A percentile compares a stretch with the other conserved stretches of the same genome.
Evolutionary conservation across 1,284 basidiomycete genomes (phyloP).

Genomic region (Polyporus tsugae): DNA sequence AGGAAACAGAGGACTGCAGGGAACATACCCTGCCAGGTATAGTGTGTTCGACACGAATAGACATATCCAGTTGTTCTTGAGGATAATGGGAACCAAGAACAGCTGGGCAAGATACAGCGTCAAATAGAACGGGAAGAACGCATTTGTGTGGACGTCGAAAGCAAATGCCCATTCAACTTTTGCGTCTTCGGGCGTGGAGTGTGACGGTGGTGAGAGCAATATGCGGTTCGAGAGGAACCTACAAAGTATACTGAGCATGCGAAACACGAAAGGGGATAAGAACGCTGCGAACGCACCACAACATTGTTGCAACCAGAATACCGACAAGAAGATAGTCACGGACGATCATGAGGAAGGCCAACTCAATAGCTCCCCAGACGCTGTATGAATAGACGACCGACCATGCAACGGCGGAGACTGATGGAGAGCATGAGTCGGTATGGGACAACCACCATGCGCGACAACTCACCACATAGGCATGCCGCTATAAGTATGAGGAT

Average conservation of each 20-base stretch:
- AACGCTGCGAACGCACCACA: slow-evolving; percentile 68
- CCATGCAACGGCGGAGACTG: slow-evolving; percentile 86
- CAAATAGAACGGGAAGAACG: slow-evolving; percentile 93
- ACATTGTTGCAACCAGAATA: slow-evolving; percentile 72
- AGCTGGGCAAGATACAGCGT: slow-evolving; percentile 89
- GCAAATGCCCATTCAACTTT: slow-evolving; percentile 91
- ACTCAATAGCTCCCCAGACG: slow-evolving; percentile 60
- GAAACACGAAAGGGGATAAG: background rate
- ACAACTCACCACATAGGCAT: slow-evolving; percentile 73
- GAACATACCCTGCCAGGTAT: slow-evolving; percentile 82
- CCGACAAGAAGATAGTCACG: slow-evolving; percentile 88
- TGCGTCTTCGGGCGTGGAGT: slow-evolving; percentile 76
- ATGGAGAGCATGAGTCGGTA: slow-evolving; percentile 13
- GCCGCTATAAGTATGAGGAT: slow-evolving; percentile 86
- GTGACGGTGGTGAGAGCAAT: slow-evolving; percentile 77
- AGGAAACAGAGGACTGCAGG: slow-evolving; percentile 3
- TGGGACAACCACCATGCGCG: background rate
- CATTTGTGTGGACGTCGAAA: slow-evolving; percentile 95
- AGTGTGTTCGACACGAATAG: slow-evolving; percentile 92
- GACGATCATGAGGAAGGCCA: slow-evolving; percentile 84
- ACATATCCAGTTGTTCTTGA: slow-evolving; percentile 89
- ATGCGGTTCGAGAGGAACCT: slow-evolving; percentile 77
- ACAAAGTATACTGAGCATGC: slow-evolving; percentile 1
- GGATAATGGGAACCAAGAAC: slow-evolving; percentile 83
- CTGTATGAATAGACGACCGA: slow-evolving; percentile 81